Evolutionary conservation across 306 rosid genomes (phyloP).

Genomic region (Cyclanthera cordifolia): DNA sequence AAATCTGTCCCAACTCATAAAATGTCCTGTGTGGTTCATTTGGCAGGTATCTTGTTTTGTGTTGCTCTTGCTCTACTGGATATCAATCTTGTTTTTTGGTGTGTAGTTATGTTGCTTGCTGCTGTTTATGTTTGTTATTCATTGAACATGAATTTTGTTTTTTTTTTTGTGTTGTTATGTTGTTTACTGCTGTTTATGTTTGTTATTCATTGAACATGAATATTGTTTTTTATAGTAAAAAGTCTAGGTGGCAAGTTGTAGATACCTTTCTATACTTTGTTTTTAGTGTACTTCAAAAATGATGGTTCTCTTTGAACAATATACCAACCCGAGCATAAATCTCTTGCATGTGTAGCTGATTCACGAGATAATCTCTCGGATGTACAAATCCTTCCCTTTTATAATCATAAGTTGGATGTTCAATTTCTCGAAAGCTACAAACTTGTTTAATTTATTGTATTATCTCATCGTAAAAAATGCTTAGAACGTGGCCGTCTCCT

Average conservation of each 20-base stretch:
- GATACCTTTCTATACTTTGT: not conserved
- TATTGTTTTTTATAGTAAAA: not conserved
- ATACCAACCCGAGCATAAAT: not conserved
- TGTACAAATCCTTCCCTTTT: too few relatives aligned
- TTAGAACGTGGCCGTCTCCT: too few relatives aligned
- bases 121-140: not conserved
- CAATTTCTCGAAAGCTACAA: too few relatives aligned
- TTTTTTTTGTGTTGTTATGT: not conserved
- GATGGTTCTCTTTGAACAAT: not conserved
- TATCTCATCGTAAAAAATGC: too few relatives aligned
- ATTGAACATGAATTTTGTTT: not conserved
- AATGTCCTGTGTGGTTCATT: conserved; percentile 90
- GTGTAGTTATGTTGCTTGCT: not conserved
- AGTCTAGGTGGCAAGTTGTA: not conserved
- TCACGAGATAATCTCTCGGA: too few relatives aligned
- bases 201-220: not conserved
- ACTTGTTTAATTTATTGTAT: too few relatives aligned
- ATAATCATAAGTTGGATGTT: too few relatives aligned
- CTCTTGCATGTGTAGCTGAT: too few relatives aligned
- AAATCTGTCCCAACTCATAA: conserved; percentile 47
- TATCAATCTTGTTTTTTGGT: not conserved
- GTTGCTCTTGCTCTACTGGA: not conserved
- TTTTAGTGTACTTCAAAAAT: not conserved
- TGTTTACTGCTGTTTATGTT: not conserved
- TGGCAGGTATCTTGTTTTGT: conserved; percentile 54